Evolutionary conservation across 75 land plant genomes (phyloP).

Genomic region (Isoetes taiwanensis): DNA sequence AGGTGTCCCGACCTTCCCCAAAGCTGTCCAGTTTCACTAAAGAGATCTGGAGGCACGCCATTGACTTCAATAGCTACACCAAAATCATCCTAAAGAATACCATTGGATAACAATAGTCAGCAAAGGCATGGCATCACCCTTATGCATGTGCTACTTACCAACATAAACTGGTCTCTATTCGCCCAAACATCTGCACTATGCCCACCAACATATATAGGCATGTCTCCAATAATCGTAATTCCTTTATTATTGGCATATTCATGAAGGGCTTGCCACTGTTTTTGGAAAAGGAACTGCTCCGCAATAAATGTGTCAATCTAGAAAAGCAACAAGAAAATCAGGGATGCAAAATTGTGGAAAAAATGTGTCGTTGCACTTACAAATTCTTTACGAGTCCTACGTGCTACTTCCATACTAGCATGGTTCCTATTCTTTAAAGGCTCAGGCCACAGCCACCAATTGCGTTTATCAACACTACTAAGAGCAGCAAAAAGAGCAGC

Average conservation of each 20-base stretch:
- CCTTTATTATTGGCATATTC: slow-evolving; percentile 65
- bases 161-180: slow-evolving; percentile 51
- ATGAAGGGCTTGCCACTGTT: slow-evolving; percentile 82
- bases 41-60: slow-evolving; percentile 97
- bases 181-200: slow-evolving; percentile 99
- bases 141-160: too few species aligned
- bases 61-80: slow-evolving; percentile 67
- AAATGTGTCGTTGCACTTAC: too few species aligned
- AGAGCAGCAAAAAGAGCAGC: slow-evolving; percentile 95
- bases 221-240: slow-evolving; percentile 83
- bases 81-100: slow-evolving; percentile 27
- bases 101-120: background rate
- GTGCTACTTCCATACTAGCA: slow-evolving; percentile 47
- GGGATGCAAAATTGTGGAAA: too few species aligned
- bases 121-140: background rate
- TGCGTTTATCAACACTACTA: slow-evolving; percentile 24
- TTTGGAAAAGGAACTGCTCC: slow-evolving; percentile 86
- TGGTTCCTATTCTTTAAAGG: slow-evolving; percentile 75
- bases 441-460: slow-evolving; percentile 87
- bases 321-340: background rate
- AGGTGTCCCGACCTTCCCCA: slow-evolving; percentile 99
- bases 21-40: slow-evolving; percentile 94
- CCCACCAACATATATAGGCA: slow-evolving; percentile 95
- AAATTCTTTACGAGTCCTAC: slow-evolving; percentile 51
- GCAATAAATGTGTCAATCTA: slow-evolving; percentile 83